Base-by-base conservation (phyloP, 331 rosid genomes). In the Quercus tomentella region DNA sequence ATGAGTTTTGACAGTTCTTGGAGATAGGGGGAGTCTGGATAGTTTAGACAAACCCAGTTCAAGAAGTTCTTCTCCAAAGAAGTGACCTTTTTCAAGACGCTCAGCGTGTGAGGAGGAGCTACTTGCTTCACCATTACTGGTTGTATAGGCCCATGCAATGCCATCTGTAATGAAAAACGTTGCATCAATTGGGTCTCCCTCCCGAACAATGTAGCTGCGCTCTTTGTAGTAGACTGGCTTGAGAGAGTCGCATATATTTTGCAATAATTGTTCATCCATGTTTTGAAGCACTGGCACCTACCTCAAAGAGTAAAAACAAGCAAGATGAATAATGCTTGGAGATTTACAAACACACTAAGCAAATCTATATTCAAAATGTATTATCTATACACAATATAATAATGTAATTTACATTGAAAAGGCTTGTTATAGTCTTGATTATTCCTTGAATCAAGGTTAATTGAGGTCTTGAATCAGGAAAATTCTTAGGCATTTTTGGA, bases 11-110 rank as follows among this genome's bases (percentile, higher is more conserved):
- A 88, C 83, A 0, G 88, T 86, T 56, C 72, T 77, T 2, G 83
- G 74, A 61, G 89, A 81, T 17, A 69, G 18, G 15, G 91, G 85
- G 31, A 79, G 80, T 51, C 78, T 76, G 14, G 84, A 73, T 25
- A 77, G 76, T 72, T 49, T 49, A 14, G 54, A 49, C 16, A 49
- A 49, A 14, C 54, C 86, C 89, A 86, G 81, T 6, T 82, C 74
- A 15, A 88, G 83, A 73, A 88, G 83, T 45, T 79, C 86, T 35
- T 88, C 89, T 26, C 87, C 89, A 25, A 81, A 88, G 18, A 78
- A 85, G 8, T 85, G 86, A 62, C 87, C 83, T 14, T 72, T 72
- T 10, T 6, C 23, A 15, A 70, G 73, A 67, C 26, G 30, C 11
- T 4, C 5, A 21, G 60, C 31, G 5, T 41, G 45, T 57, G 62